Evolutionary conservation across 208 protist species (phyloP).

Genomic region (Crithidia bombi): DNA sequence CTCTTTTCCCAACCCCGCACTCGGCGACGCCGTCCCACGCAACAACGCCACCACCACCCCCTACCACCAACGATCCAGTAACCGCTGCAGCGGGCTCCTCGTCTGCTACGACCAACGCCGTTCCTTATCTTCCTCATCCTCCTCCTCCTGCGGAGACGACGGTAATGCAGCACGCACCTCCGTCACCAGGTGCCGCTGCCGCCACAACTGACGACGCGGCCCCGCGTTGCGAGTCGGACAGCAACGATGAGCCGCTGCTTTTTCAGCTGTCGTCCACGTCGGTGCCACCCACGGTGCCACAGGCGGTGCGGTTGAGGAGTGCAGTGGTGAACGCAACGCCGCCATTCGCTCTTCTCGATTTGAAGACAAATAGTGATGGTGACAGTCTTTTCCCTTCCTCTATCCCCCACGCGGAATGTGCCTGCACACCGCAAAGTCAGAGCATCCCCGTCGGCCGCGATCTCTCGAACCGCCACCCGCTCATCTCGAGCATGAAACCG

Average conservation of each 20-base stretch:
- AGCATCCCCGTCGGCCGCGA: constrained; percentile 13
- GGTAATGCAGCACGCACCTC: not conserved
- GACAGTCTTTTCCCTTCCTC: constrained; percentile 9
- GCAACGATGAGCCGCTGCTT: constrained; percentile 33
- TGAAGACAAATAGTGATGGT: not conserved
- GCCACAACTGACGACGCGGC: not conserved
- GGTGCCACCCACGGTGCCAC: not conserved
- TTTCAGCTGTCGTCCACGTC: constrained; percentile 18
- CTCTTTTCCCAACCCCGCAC: constrained; percentile 3
- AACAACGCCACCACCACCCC: not conserved
- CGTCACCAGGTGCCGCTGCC: not conserved
- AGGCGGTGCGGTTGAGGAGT: constrained; percentile 4
- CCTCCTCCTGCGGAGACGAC: too few species aligned
- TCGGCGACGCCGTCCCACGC: not conserved
- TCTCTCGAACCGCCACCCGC: constrained; percentile 9
- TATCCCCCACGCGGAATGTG: not conserved
- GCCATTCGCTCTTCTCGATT: not conserved
- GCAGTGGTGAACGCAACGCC: constrained; percentile 19
- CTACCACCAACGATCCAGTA: not conserved
- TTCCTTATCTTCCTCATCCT: not conserved
- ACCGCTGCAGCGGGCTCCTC: not conserved
- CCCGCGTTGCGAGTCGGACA: constrained; percentile 29
- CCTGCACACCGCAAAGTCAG: constrained; percentile 23
- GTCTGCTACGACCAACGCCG: not conserved
- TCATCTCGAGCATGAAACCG: not conserved